Percentiles rank a stretch among this genome's conserved stretches.
Evolutionary conservation across 495 filamentous ascomycete genomes (phyloP).

Genomic region (Daldinia caldariorum): DNA sequence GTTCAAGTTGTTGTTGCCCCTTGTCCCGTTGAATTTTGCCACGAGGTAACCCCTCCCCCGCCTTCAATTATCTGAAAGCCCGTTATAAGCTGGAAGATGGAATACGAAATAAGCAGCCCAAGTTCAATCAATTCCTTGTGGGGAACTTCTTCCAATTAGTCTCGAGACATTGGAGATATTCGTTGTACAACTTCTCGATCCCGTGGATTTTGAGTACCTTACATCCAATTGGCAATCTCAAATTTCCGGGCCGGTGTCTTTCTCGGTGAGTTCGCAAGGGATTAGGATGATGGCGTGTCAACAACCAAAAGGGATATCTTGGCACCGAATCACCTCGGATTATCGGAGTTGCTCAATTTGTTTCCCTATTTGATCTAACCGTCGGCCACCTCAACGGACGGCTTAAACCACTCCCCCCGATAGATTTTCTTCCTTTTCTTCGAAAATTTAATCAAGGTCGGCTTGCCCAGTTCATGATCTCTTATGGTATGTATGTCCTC

Average conservation of each 20-base stretch:
- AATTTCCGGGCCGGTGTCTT: conserved; percentile 37
- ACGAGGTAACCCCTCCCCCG: conserved; percentile 29
- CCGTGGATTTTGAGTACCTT: not conserved
- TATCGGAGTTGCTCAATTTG: conserved; percentile 34
- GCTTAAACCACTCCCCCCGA: conserved; percentile 1
- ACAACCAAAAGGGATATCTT: conserved; percentile 32
- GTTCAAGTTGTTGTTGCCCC: not conserved
- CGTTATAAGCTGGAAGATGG: conserved; percentile 20
- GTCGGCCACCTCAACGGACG: conserved; percentile 19
- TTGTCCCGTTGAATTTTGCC: not conserved
- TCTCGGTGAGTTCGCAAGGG: conserved; percentile 38
- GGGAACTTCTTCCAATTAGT: not conserved
- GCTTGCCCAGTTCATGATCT: conserved; percentile 12
- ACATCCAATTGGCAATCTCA: conserved; percentile 35
- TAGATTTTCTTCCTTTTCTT: conserved; percentile 3
- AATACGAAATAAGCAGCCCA: conserved; percentile 28
- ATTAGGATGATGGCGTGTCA: conserved; percentile 28
- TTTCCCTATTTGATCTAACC: conserved; percentile 25
- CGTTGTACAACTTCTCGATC: conserved; percentile 10
- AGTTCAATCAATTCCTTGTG: conserved; percentile 27
- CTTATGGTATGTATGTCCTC: conserved; percentile 17
- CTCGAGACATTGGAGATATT: conserved; percentile 20
- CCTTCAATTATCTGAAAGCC: conserved; percentile 15
- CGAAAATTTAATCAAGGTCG: conserved; percentile 9
- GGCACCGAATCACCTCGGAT: conserved; percentile 33